A percentile compares a stretch with the other conserved stretches of the same genome.
These are phyloP conservation scores for Chaetomium sp. DNA, from an alignment of 2,329 filamentous ascomycete species.

Conservation along the genomic window DNA sequence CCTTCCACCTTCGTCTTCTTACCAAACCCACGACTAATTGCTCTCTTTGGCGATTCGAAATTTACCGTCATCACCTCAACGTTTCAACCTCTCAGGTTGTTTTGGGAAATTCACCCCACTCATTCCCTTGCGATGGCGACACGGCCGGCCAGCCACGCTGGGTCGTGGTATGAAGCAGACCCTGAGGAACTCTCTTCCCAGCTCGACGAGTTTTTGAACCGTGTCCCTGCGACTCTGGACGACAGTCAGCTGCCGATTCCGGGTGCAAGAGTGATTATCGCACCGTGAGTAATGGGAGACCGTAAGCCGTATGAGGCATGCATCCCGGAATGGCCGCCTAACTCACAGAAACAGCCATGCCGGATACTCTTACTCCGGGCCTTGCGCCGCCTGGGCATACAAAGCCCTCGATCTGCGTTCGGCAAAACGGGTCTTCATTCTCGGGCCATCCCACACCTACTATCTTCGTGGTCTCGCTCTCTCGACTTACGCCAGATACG, in stretches of 20 bases:
- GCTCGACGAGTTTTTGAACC: constrained; percentile 67
- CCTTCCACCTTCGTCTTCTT: neutral
- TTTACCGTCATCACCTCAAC: neutral
- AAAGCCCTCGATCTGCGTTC: constrained; percentile 75
- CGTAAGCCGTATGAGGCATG: neutral
- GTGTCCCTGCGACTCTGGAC: constrained; percentile 61
- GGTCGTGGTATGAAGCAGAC: constrained; percentile 75
- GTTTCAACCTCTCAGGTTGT: neutral
- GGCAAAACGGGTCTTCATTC: constrained; percentile 81
- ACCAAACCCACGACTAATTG: neutral
- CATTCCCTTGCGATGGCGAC: constrained; percentile 19
- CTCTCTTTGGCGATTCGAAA: neutral
- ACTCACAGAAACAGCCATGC: constrained; percentile 60
- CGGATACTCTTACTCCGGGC: constrained; percentile 86
- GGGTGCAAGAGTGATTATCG: constrained; percentile 79
- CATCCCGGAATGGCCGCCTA: constrained; percentile 12
- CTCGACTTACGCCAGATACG: constrained; percentile 63
- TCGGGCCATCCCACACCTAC: constrained; percentile 88
- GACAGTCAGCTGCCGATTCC: constrained; percentile 58
- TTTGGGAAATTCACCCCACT: neutral
- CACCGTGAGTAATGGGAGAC: constrained; percentile 60
- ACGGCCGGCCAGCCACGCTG: constrained; percentile 65
- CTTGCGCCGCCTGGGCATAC: constrained; percentile 91
- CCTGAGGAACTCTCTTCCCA: constrained; percentile 54
- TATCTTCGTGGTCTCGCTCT: constrained; percentile 72